Conservation (phyloP, 2,329 filamentous ascomycete species). For the Lecanicillium sp. region DNA sequence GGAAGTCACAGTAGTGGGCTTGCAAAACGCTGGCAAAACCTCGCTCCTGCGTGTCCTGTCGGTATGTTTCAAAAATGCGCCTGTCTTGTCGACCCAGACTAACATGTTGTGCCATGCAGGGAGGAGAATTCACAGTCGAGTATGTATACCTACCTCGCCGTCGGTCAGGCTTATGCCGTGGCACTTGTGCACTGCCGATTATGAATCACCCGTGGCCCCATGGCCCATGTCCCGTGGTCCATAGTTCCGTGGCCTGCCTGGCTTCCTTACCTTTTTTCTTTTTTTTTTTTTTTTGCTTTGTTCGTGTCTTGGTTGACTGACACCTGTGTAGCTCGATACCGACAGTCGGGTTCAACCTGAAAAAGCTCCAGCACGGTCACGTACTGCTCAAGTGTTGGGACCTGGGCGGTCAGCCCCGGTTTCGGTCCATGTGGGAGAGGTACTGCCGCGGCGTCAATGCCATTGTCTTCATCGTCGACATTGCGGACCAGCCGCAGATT, state of each 20-base stretch:
- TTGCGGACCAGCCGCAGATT: constrained; percentile 75
- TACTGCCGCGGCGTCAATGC: constrained; percentile 97
- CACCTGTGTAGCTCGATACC: constrained; percentile 75
- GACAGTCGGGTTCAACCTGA: constrained; percentile 98
- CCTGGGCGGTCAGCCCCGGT: constrained; percentile 91
- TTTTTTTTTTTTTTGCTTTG: too few relatives aligned
- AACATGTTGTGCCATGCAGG: constrained; percentile 46
- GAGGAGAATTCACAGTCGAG: constrained; percentile 98
- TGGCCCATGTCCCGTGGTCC: neutral
- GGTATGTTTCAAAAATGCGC: constrained; percentile 53
- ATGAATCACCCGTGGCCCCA: neutral
- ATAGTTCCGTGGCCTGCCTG: too few relatives aligned
- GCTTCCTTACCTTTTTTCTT: too few relatives aligned
- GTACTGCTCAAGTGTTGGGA: constrained; percentile 99
- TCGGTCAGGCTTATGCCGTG: neutral
- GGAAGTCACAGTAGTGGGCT: constrained; percentile 98
- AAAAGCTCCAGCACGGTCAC: constrained; percentile 94
- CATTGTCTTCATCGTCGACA: constrained; percentile 98
- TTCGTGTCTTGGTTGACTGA: constrained; percentile 27
- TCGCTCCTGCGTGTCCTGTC: constrained; percentile 88
- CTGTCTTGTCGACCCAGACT: constrained; percentile 3
- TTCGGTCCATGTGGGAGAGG: constrained; percentile 98
- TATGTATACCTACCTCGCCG: constrained; percentile 48
- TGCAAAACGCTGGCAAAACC: constrained; percentile 98
- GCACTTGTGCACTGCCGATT: neutral